Conservation (phyloP, 2,329 filamentous ascomycete genomes). For the Penicillium brevicompactum region DNA sequence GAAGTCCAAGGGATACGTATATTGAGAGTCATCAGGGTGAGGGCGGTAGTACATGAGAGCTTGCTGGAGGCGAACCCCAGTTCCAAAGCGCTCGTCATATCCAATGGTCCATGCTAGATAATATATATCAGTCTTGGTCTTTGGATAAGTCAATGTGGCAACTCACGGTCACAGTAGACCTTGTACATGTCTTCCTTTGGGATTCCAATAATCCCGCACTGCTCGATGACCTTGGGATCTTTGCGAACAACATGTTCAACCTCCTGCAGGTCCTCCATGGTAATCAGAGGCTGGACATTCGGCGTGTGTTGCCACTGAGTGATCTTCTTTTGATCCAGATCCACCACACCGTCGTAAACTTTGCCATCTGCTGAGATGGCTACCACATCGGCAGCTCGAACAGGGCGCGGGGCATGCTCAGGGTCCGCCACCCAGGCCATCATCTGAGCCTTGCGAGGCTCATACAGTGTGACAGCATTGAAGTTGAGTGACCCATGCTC, state of each 20-base stretch:
- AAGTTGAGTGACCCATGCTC: slow-evolving; percentile 74
- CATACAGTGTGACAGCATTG: slow-evolving; percentile 82
- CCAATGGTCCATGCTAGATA: slow-evolving; percentile 82
- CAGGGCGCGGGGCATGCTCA: slow-evolving; percentile 61
- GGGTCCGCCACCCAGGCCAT: slow-evolving; percentile 73
- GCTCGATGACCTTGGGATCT: slow-evolving; percentile 85
- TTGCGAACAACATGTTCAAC: slow-evolving; percentile 76
- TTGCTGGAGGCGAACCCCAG: slow-evolving; percentile 77
- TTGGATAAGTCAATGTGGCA: not conserved
- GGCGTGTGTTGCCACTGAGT: slow-evolving; percentile 73
- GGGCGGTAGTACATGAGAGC: slow-evolving; percentile 95
- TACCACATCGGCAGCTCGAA: slow-evolving; percentile 77
- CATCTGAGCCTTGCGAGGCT: slow-evolving; percentile 86
- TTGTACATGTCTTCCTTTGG: slow-evolving; percentile 86
- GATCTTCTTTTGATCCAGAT: slow-evolving; percentile 68
- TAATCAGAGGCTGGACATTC: slow-evolving; percentile 84
- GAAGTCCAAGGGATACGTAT: slow-evolving; percentile 89
- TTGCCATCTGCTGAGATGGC: slow-evolving; percentile 77
- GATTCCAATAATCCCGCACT: slow-evolving; percentile 81
- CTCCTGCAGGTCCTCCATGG: slow-evolving; percentile 82
- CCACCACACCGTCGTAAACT: slow-evolving; percentile 80
- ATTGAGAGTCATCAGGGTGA: slow-evolving; percentile 81
- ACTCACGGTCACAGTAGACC: slow-evolving; percentile 84
- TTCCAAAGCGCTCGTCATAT: slow-evolving; percentile 88
- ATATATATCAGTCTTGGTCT: slow-evolving; percentile 6